phyloP scores from a whole-genome alignment of 148 eudicot genomes.

The Spergularia marina region DNA sequence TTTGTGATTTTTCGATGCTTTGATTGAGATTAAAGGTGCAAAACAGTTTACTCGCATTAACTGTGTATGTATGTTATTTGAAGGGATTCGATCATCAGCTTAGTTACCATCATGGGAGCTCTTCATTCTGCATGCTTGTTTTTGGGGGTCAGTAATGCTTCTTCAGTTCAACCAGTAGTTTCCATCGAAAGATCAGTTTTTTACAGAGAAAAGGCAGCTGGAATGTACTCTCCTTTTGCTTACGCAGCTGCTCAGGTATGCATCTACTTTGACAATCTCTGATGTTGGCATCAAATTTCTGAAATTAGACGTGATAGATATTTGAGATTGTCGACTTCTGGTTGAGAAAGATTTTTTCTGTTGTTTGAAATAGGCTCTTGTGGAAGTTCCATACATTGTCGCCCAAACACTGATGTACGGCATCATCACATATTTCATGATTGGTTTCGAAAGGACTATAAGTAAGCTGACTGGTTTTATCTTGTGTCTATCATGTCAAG shows the following conservation, averaged over 20 bases:
- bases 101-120: conserved; percentile 67
- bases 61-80: neutral
- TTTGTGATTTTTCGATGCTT: neutral
- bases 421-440: conserved; percentile 80
- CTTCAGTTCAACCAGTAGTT: conserved; percentile 81
- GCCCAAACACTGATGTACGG: conserved; percentile 64
- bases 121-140: conserved; percentile 62
- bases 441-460: conserved; percentile 59
- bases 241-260: conserved; percentile 87
- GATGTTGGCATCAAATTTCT: neutral
- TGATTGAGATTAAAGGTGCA: neutral
- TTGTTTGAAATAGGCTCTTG: conserved; percentile 54
- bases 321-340: neutral
- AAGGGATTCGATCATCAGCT: conserved; percentile 59
- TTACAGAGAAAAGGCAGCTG: conserved; percentile 90
- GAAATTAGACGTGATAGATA: neutral
- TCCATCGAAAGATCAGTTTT: conserved; percentile 86
- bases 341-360: neutral
- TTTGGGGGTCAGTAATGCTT: conserved; percentile 75
- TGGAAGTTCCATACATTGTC: conserved; percentile 74
- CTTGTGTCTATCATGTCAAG: neutral
- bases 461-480: conserved; percentile 38
- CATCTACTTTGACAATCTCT: conserved; percentile 5
- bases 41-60: neutral
- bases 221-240: conserved; percentile 81